Base-by-base conservation (phyloP, 805 yeast species). In the Scheffersomyces ergatensis region DNA sequence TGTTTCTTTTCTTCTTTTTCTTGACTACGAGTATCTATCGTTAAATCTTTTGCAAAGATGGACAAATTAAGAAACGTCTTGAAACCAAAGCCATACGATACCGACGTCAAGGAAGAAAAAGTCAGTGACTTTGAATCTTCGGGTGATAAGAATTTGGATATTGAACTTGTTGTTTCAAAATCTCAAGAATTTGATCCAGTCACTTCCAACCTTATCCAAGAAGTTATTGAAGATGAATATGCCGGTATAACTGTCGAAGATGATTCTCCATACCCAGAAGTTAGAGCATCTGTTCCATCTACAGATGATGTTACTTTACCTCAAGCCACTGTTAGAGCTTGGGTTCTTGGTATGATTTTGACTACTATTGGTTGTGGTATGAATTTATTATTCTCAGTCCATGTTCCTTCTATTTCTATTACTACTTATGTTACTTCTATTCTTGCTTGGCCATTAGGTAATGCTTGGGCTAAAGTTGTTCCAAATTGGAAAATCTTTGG, bases 401-500 rank as follows among this genome's bases (percentile, higher is more conserved):
- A 83, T 51, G 62, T 69, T 45, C 88, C 89, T 5, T 53, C 74
- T 4, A 68, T 82, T 42, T 54, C 70, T 24, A 59, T 82, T 40
- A 65, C 76, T 21, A 62, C 78, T 16, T 67, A 72, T 33, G 83
- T 80, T 36, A 70, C 82, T 25, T 81, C 83, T 47, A 67, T 83
- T 42, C 62, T 83, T 50, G 70, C 84, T 3, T 80, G 71, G 57
- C 86, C 87, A 4, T 48, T 77, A 24, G 90, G 89, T 39, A 60
- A 62, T 37, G 57, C 67, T 5, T 74, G 80, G 77, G 77, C 50
- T 12, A 42, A 63, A 37, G 46, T 50, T 14, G 44, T 58, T 21
- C 72, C 74, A 3, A 58, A 72, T 44, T 48, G 62, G 52, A 62
- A 65, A 41, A 38, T 58, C 37, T 52, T 58, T 47, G 68, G 67